Evolutionary conservation across 2,329 filamentous ascomycete species (phyloP), one percentile per base, ranked within the genome.

Genomic region (Trichoderma koningii): DNA sequence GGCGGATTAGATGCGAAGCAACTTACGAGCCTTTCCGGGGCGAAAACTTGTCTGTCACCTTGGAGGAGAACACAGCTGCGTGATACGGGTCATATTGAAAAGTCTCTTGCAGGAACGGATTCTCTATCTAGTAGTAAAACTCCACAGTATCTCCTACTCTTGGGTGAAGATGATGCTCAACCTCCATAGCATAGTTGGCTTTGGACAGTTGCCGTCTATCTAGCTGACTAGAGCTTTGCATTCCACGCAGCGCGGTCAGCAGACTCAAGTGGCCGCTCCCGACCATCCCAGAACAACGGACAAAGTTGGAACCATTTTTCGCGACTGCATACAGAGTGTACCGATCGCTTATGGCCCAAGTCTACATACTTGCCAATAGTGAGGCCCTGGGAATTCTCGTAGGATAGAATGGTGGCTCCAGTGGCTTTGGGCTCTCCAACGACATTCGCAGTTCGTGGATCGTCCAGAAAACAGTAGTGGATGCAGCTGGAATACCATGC

Each of bases 401-500:
- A 75, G 10, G 68, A 69, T 28, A 71, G 62, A 44, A 70, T 70
- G 12, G 44, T 70, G 26, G 67, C 57, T 2, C 68, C 67, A 17
- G 66, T 38, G 15, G 68, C 68, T 38, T 67, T 68, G 7, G 70
- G 70, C 59, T 71, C 70, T 3, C 78, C 79, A 1, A 86, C 83
- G 6, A 84, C 78, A 63, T 79, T 80, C 68, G 74, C 78, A 0
- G 84, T 86, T 6, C 84, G 80, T 26, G 83, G 82, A 66, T 86
- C 84, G 67, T 86, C 84, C 7, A 87, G 76, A 74, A 86, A 86
- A 70, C 82, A 81, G 73, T 85, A 87, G 70, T 87, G 84, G 69
- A 86, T 85, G 64, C 82, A 78, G 67, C 80, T 81, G 12, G 81
- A 82, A 75, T 82, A 86, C 84, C 84, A 86, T 4, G 82, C 83